phyloP scores from a whole-genome alignment of 345 rosid genomes.

The Combretum micranthum region DNA sequence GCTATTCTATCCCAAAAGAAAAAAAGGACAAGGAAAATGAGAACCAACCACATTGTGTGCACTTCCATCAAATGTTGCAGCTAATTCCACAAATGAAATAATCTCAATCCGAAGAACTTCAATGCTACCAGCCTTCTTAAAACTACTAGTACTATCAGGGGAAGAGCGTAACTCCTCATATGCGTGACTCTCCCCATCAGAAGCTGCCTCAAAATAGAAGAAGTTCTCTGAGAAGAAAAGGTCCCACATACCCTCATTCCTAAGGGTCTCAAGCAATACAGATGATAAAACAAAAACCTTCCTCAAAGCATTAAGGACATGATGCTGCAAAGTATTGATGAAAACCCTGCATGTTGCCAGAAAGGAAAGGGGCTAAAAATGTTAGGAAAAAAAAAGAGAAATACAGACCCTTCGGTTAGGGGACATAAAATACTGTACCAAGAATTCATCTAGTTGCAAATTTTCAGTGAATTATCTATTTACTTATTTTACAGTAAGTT shows the following conservation, averaged over 20 bases:
- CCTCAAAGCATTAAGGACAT: slow-evolving; percentile 41
- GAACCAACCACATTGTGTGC: slow-evolving; percentile 50
- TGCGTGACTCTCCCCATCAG: slow-evolving; percentile 29
- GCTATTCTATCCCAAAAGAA: no score
- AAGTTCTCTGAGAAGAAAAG: slow-evolving; percentile 66
- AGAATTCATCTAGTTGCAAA: no score
- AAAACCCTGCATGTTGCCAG: slow-evolving; percentile 35
- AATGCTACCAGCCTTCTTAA: slow-evolving; percentile 20
- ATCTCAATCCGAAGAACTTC: slow-evolving; percentile 51
- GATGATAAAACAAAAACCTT: slow-evolving; percentile 52
- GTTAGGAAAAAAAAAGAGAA: no score
- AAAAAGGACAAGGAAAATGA: slow-evolving; percentile 7
- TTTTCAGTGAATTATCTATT: no score
- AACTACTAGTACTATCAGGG: slow-evolving; percentile 13
- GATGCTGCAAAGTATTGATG: slow-evolving; percentile 42
- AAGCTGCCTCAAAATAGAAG: slow-evolving; percentile 41
- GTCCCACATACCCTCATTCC: slow-evolving; percentile 69
- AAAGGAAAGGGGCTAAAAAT: neutral
- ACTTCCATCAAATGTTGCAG: slow-evolving; percentile 50
- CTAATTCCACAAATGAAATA: slow-evolving; percentile 54
- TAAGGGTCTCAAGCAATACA: slow-evolving; percentile 34
- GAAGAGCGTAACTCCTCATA: slow-evolving; percentile 14
- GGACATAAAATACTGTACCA: no score
- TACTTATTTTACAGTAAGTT: neutral
- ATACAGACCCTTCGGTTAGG: no score